A percentile compares a stretch with the other conserved stretches of the same genome.
Evolutionary conservation across 169 alveolate genomes (phyloP).

Genomic region (Cytauxzoon felis): DNA sequence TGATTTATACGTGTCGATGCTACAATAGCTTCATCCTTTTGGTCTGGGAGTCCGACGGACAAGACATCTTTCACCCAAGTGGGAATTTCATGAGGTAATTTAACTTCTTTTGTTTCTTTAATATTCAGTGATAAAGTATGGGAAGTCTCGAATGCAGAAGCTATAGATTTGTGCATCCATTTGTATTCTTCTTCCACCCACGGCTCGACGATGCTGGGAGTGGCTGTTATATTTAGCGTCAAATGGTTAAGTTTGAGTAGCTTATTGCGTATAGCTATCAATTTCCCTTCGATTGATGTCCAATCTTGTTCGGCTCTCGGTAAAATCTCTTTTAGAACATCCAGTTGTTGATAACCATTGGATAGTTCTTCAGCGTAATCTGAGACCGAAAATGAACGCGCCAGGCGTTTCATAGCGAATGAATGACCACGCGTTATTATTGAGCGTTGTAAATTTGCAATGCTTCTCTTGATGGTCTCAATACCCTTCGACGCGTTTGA

Average conservation of each 20-base stretch:
- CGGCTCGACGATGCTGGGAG: constrained; percentile 41
- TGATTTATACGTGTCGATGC: constrained; percentile 70
- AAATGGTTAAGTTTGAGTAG: constrained; percentile 47
- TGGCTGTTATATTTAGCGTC: constrained; percentile 62
- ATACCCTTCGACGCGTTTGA: constrained; percentile 64
- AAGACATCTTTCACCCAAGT: constrained; percentile 49
- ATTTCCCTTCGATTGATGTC: constrained; percentile 33
- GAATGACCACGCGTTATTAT: constrained; percentile 53
- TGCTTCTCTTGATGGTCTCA: constrained; percentile 63
- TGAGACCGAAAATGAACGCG: constrained; percentile 57
- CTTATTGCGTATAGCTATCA: constrained; percentile 61
- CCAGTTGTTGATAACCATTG: constrained; percentile 63
- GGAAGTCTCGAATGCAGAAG: neutral
- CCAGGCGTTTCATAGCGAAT: constrained; percentile 49
- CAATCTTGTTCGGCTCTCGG: constrained; percentile 68
- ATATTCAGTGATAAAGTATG: neutral
- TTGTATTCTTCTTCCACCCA: constrained; percentile 37
- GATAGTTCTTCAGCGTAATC: constrained; percentile 62
- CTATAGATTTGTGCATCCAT: constrained; percentile 1
- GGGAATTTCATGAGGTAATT: too few species aligned
- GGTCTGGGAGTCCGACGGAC: neutral
- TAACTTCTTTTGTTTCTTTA: neutral
- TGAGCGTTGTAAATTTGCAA: constrained; percentile 55
- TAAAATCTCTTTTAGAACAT: constrained; percentile 39
- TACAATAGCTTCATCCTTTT: constrained; percentile 35